Percentiles rank a stretch among this genome's conserved stretches.
phyloP scores from a whole-genome alignment of 2,329 filamentous ascomycete species.

The Diaporthe vexans region DNA sequence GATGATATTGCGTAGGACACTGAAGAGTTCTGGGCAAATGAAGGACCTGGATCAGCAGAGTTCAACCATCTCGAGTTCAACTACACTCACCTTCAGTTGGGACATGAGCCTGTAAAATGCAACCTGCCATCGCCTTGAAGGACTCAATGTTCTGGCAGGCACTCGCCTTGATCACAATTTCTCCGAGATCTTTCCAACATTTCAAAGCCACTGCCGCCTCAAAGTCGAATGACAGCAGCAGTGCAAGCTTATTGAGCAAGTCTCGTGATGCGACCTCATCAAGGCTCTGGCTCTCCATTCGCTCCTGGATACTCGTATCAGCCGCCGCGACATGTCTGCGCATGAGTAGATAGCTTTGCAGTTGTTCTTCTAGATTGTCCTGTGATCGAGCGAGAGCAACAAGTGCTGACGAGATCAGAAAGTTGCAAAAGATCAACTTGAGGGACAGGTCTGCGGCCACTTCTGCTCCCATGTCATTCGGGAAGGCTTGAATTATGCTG shows the following conservation, averaged over 20 bases:
- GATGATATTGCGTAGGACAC: constrained; percentile 75
- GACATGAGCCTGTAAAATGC: constrained; percentile 67
- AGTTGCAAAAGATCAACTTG: constrained; percentile 78
- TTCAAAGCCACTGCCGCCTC: constrained; percentile 79
- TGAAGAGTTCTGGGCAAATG: constrained; percentile 60
- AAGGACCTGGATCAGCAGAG: not conserved
- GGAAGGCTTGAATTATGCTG: constrained; percentile 65
- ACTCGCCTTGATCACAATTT: constrained; percentile 69
- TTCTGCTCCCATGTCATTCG: constrained; percentile 58
- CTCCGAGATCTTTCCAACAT: constrained; percentile 75
- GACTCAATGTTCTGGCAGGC: constrained; percentile 59
- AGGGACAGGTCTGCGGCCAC: constrained; percentile 65
- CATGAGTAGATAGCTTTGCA: constrained; percentile 73
- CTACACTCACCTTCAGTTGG: constrained; percentile 62
- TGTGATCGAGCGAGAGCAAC: constrained; percentile 66
- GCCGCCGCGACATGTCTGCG: constrained; percentile 74
- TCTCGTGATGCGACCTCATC: constrained; percentile 63
- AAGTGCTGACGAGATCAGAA: constrained; percentile 69
- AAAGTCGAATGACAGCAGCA: constrained; percentile 82
- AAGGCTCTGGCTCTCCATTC: constrained; percentile 53
- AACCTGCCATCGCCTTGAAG: constrained; percentile 77
- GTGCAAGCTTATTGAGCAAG: constrained; percentile 72
- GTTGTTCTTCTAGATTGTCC: constrained; percentile 63
- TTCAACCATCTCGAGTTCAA: not conserved
- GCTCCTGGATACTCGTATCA: constrained; percentile 59